Base-by-base conservation (phyloP, 441 rosid species). In the Eutrema salsugineum region DNA sequence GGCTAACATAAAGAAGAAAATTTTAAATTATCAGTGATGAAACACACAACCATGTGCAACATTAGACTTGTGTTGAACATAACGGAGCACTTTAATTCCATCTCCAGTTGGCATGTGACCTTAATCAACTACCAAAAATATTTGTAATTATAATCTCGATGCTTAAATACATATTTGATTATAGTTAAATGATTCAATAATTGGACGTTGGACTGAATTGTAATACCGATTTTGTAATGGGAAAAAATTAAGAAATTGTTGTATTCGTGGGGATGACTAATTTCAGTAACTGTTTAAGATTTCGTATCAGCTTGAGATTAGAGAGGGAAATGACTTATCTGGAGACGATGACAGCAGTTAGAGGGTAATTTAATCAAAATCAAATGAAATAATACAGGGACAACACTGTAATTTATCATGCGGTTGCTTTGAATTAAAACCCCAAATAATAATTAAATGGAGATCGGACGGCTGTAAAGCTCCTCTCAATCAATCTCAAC, bases 1-100 rank as follows among this genome's bases (percentile, higher is more conserved):
- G 22, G 19, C 17, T 27, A 42, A 39, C 5, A 17, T 59, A 11
- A 11, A 72, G 6, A 12, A n/a, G n/a, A n/a, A 35, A 20, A 8
- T 42, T 17, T 42, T 16, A 5, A 58, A 16, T 8, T 1, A 53
- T 27, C 15, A 64, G 43, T 72, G 47, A 58, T 58, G 60, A 59
- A 35, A 62, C 11, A 35, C 49, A 43, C 32, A 68, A 68, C 38
- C 79, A 75, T 63, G 79, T 75, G 79, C 74, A 46, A 62, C 60
- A 75, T 40, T 75, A 68, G 64, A 46, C 75, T 68, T 75, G 75
- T 62, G 70, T 62, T 62, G 74, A 68, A 68, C 69, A 44, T 54
- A 68, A 75, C 70, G 66, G 55, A 75, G 47, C 75, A 69, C 70
- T 75, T 75, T 75, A 62, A 62, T 53, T 68, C 63, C 30, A 54